Evolutionary conservation across 2,329 filamentous ascomycete species (phyloP).

Genomic region (Fusarium albosuccineum): DNA sequence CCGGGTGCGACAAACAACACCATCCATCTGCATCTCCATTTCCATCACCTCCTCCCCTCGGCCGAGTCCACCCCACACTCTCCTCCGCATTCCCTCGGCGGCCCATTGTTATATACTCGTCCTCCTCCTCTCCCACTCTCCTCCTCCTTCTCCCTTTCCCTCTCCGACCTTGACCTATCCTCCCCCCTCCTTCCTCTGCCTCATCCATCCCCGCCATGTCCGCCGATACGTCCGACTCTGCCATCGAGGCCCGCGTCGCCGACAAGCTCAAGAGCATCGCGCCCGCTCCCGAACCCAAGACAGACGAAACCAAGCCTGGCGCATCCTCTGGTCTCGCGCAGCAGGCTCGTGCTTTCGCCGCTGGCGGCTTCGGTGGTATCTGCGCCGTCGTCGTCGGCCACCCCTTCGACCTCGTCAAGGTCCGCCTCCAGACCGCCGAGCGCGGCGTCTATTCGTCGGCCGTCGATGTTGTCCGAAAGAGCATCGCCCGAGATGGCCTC

Average conservation of each 20-base stretch:
- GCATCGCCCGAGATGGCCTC: conserved; percentile 87
- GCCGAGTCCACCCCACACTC: conserved; percentile 42
- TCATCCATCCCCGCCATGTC: conserved; percentile 40
- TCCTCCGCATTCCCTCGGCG: conserved; percentile 41
- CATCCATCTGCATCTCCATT: not conserved
- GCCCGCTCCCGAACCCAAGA: conserved; percentile 58
- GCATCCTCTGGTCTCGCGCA: conserved; percentile 55
- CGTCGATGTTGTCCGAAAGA: conserved; percentile 91
- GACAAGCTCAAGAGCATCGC: conserved; percentile 62
- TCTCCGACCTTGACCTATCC: conserved; percentile 5
- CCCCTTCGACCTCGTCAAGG: conserved; percentile 98
- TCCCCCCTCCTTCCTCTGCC: not conserved
- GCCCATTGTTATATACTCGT: conserved; percentile 27
- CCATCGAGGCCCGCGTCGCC: conserved; percentile 51
- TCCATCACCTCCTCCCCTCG: conserved; percentile 38
- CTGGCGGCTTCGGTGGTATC: conserved; percentile 92
- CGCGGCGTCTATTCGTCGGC: conserved; percentile 91
- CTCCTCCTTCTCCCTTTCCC: conserved; percentile 5
- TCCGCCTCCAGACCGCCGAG: conserved; percentile 95
- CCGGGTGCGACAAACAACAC: no score
- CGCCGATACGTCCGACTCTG: conserved; percentile 43
- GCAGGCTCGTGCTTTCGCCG: conserved; percentile 83
- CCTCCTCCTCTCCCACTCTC: conserved; percentile 1
- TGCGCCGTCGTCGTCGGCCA: conserved; percentile 96
- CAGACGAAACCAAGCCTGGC: conserved; percentile 54